Percentiles rank a stretch among this genome's conserved stretches.
Conservation (phyloP, 2,329 filamentous ascomycete genomes). For the Colletotrichum sansevieriae region DNA sequence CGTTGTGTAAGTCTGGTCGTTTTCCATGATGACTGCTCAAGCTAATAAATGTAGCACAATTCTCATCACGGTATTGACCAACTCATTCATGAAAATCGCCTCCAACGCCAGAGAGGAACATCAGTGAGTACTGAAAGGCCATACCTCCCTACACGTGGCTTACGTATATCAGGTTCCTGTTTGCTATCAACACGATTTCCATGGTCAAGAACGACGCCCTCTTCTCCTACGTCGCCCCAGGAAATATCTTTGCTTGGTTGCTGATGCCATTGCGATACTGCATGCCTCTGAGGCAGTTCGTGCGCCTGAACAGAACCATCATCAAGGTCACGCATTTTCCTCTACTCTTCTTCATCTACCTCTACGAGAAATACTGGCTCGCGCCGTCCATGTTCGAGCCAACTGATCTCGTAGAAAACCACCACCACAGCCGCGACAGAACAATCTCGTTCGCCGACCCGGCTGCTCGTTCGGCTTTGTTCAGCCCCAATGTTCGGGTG, state of each 20-base stretch:
- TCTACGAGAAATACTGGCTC: slow-evolving; percentile 87
- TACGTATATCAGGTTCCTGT: slow-evolving; percentile 73
- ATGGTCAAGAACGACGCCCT: slow-evolving; percentile 99
- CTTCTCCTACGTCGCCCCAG: slow-evolving; percentile 93
- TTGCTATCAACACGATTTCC: slow-evolving; percentile 96
- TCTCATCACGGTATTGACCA: slow-evolving; percentile 93
- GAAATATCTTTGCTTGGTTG: slow-evolving; percentile 92
- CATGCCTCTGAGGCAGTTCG: slow-evolving; percentile 84
- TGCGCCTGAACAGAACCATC: slow-evolving; percentile 87
- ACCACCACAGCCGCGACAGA: slow-evolving; percentile 62
- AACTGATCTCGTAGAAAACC: slow-evolving; percentile 85
- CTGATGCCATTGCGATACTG: slow-evolving; percentile 85
- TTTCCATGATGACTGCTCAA: neutral
- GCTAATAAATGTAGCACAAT: slow-evolving; percentile 71
- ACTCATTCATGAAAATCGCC: slow-evolving; percentile 95
- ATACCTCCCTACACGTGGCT: slow-evolving; percentile 14
- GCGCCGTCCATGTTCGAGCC: slow-evolving; percentile 83
- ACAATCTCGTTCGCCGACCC: slow-evolving; percentile 71
- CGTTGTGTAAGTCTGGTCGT: slow-evolving; percentile 71
- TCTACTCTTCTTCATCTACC: slow-evolving; percentile 85
- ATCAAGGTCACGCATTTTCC: slow-evolving; percentile 95
- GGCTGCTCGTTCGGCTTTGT: slow-evolving; percentile 70
- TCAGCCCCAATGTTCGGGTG: slow-evolving; percentile 79
- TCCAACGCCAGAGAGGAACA: slow-evolving; percentile 95
- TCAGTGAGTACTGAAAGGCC: slow-evolving; percentile 59